phyloP scores from a whole-genome alignment of 305 asterid genomes.

The Fraxinus sp. region DNA sequence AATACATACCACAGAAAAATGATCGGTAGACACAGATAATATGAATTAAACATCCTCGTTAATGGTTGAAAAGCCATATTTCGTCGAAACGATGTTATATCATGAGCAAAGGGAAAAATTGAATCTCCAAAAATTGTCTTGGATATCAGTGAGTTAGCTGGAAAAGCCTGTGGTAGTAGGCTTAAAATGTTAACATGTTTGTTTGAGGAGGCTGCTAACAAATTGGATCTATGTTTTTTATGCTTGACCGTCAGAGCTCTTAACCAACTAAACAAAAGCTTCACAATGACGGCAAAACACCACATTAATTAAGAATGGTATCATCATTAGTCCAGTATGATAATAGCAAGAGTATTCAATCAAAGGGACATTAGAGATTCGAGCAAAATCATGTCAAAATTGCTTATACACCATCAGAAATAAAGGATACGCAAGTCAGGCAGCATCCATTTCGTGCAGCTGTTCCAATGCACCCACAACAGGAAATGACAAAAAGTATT shows the following conservation, averaged over 20 bases:
- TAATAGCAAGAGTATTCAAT: not conserved
- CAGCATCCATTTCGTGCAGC: conserved; percentile 82
- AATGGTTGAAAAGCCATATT: conserved; percentile 6
- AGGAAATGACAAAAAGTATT: conserved; percentile 66
- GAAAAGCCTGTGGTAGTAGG: not conserved
- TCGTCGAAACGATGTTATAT: not conserved
- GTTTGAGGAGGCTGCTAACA: not conserved
- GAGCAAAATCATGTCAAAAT: not conserved
- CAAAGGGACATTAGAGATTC: conserved; percentile 10
- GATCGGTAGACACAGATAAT: not conserved
- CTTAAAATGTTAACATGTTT: not conserved
- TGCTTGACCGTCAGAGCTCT: conserved; percentile 12
- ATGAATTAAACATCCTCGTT: not conserved
- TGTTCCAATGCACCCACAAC: conserved; percentile 91
- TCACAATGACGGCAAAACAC: not conserved
- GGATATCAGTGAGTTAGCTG: conserved; percentile 6
- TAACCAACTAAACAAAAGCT: conserved; percentile 8
- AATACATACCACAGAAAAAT: not conserved
- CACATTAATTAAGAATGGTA: not conserved
- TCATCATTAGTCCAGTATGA: not conserved
- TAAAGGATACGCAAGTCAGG: conserved; percentile 86
- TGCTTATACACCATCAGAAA: conserved; percentile 8
- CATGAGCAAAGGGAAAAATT: not conserved
- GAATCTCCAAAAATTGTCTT: conserved; percentile 7
- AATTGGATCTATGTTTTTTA: not conserved